Evolutionary conservation across 305 asterid species (phyloP), one percentile per base, ranked within the genome.

Genomic region (Vinca major): DNA sequence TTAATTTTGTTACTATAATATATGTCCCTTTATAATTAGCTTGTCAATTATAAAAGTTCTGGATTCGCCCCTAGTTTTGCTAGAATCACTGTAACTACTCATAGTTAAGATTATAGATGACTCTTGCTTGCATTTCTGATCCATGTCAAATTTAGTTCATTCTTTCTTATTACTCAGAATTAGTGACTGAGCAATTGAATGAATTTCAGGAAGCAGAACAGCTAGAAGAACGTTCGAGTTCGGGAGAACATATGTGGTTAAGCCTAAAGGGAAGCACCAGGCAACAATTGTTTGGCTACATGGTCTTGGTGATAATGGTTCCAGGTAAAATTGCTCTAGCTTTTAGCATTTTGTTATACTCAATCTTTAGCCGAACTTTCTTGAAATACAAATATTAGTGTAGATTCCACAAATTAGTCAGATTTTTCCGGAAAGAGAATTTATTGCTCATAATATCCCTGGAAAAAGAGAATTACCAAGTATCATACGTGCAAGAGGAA

Each of bases 271-370:
- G 56, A 91, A 89, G 72, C 99, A 93, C 79, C 97, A 88, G 79
- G 97, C 97, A 70, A 93, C 99, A 14, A 80, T 93, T 49, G 95
- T 93, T 80, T 93, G 99, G 99, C 74, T 93, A 88, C 99, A 93
- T 85, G 99, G 97, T 71, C 97, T 93, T 61, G 95, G 96, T 70
- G 99, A 93, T 85, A 91, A 91, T 79, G 99, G 97, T 84, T 91
- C 99, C 63, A 93, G 99, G 99, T 89, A 83, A 67, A 68, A 56
- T 47, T 4, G 50, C n/a, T 68, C 49, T 47, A 2, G 4, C 62
- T 41, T 77, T 14, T 21, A 8, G 20, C 69, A 47, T 56, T 64
- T 69, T 74, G 53, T 66, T 65, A 63, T 8, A 39, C 36, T 50
- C 48, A 7, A 17, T 66, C 64, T 55, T 19, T 67, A 37, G 41